A percentile compares a stretch with the other conserved stretches of the same genome.
Conservation (phyloP, 129 eudicot species). For the Arctium minus region DNA sequence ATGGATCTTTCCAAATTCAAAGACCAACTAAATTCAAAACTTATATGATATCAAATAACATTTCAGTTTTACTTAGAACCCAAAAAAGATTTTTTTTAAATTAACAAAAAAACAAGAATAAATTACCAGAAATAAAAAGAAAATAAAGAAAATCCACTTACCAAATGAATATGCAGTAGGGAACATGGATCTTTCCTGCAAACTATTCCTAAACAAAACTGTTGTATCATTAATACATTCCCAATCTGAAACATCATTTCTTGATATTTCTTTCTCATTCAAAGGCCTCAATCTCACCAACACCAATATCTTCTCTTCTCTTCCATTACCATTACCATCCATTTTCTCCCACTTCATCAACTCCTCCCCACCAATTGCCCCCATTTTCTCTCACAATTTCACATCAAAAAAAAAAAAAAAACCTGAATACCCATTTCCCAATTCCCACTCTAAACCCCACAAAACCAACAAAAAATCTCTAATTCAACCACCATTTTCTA, state of each 20-base stretch:
- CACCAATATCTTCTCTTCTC: conserved; percentile 91
- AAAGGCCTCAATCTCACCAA: conserved; percentile 95
- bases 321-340: conserved; percentile 56
- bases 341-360: conserved; percentile 72
- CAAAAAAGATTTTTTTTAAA: neutral
- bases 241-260: conserved; percentile 88
- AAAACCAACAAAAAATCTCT: neutral
- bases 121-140: neutral
- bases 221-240: conserved; percentile 80
- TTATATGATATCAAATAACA: neutral
- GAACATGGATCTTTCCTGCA: conserved; percentile 85
- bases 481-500: conserved; percentile 13
- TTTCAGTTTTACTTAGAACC: neutral
- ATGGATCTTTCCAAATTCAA: conserved; percentile 34
- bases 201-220: conserved; percentile 68
- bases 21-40: neutral
- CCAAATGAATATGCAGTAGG: conserved; percentile 89
- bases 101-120: neutral
- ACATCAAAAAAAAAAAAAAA: neutral
- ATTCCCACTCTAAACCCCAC: conserved; percentile 1
- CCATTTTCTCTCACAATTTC: conserved; percentile 46
- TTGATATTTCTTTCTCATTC: conserved; percentile 79
- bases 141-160: conserved; percentile 21
- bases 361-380: conserved; percentile 84
- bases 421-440: conserved; percentile 15